Percentiles rank a stretch among this genome's conserved stretches.
These are phyloP conservation scores for Eragrostis curvula DNA, from an alignment of 176 grass and related monocot genomes.

Conservation along the genomic window DNA sequence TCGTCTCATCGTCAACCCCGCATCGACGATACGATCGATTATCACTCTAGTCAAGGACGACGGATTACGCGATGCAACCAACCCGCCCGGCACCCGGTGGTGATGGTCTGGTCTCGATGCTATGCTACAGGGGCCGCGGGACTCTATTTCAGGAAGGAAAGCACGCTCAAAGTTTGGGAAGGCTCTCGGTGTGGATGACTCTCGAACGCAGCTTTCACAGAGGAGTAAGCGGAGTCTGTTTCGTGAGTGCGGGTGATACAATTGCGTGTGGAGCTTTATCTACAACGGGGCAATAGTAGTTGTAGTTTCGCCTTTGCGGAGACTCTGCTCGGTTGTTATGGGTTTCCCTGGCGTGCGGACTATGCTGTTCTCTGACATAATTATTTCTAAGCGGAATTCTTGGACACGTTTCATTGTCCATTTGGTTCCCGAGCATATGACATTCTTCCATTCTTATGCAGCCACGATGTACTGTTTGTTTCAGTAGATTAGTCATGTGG, in stretches of 20 bases:
- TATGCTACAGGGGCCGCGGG: slow-evolving; percentile 1
- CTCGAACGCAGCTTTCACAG: slow-evolving; percentile 12
- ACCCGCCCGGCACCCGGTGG: neutral
- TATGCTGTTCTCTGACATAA: slow-evolving; percentile 16
- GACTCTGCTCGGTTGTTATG: neutral
- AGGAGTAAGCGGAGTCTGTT: neutral
- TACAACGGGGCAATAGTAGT: neutral
- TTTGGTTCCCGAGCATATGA: neutral
- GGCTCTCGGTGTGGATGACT: neutral
- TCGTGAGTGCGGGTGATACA: slow-evolving; percentile 9
- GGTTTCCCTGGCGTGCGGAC: slow-evolving; percentile 41
- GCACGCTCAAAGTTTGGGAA: neutral
- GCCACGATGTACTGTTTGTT: neutral
- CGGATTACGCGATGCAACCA: slow-evolving; percentile 7
- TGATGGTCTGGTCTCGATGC: neutral
- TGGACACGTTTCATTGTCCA: neutral
- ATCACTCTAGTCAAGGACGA: neutral
- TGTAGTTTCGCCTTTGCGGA: neutral
- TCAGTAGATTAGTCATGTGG: neutral
- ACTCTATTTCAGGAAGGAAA: neutral
- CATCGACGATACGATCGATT: neutral
- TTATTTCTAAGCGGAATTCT: neutral
- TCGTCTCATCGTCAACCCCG: neutral
- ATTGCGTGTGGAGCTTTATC: slow-evolving; percentile 39
- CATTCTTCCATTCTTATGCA: slow-evolving; percentile 1